Evolutionary conservation across 768 basidiomycete genomes (phyloP).

Genomic region (Gymnopilus dilepis): DNA sequence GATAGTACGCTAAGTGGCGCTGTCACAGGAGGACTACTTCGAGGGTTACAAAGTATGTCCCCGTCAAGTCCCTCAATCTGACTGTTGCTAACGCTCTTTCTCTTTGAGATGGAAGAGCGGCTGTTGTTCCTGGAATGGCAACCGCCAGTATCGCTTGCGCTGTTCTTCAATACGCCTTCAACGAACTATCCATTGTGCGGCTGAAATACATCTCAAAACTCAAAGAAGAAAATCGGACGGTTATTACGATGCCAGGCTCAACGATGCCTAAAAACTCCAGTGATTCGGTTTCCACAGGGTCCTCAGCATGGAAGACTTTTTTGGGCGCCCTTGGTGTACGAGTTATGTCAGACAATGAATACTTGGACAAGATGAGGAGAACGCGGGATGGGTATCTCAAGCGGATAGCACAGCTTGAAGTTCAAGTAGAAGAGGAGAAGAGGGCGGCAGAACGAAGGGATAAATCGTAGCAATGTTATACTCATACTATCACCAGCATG

Average conservation of each 20-base stretch:
- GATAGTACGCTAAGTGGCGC: conserved; percentile 80
- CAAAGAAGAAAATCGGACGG: conserved; percentile 24
- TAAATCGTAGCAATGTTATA: conserved; percentile 12
- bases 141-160: conserved; percentile 65
- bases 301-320: conserved; percentile 44
- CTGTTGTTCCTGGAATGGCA: conserved; percentile 61
- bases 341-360: conserved; percentile 74
- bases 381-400: conserved; percentile 59
- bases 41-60: conserved; percentile 60
- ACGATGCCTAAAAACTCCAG: conserved; percentile 3
- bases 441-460: conserved; percentile 24
- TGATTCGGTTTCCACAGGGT: conserved; percentile 4
- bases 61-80: not conserved
- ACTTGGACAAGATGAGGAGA: conserved; percentile 60
- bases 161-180: conserved; percentile 69
- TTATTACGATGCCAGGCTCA: conserved; percentile 10
- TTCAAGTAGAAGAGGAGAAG: conserved; percentile 41
- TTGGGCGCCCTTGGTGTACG: conserved; percentile 54
- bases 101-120: conserved; percentile 62
- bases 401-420: conserved; percentile 64
- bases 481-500: conserved; percentile 1
- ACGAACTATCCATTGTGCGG: conserved; percentile 67
- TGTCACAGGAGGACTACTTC: conserved; percentile 63
- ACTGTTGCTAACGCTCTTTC: not conserved
- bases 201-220: conserved; percentile 58